These are phyloP conservation scores for Penicillium manginii DNA, from an alignment of 495 filamentous ascomycete species.

Conservation along the genomic window DNA sequence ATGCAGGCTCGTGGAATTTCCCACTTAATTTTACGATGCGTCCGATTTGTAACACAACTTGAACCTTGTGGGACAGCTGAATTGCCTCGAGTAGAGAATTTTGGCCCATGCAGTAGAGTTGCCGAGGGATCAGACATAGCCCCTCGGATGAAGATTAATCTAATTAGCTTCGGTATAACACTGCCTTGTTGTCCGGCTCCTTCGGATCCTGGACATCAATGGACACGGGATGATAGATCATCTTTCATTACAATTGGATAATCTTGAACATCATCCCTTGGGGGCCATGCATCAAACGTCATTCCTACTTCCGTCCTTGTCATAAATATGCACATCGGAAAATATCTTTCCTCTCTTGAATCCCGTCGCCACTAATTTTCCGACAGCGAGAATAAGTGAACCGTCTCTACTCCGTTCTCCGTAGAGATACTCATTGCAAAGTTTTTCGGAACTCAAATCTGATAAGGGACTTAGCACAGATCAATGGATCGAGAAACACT, in stretches of 20 bases:
- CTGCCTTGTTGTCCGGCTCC: neutral
- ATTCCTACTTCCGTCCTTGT: neutral
- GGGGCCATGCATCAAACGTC: neutral
- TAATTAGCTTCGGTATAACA: neutral
- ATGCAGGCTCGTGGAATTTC: neutral
- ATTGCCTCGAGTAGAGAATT: slow-evolving; percentile 9
- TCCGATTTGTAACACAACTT: slow-evolving; percentile 24
- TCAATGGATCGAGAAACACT: neutral
- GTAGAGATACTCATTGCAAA: neutral
- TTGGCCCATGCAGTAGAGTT: neutral
- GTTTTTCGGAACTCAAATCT: neutral
- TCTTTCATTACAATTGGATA: neutral
- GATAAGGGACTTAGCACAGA: neutral
- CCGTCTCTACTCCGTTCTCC: neutral
- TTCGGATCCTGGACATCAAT: neutral
- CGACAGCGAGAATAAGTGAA: neutral
- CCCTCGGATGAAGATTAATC: neutral
- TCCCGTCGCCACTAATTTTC: neutral
- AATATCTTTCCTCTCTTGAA: neutral
- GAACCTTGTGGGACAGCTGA: slow-evolving; percentile 17
- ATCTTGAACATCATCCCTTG: neutral
- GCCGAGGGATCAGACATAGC: neutral
- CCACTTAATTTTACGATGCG: slow-evolving; percentile 14
- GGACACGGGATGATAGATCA: neutral
- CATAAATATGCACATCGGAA: neutral